Percentiles rank a stretch among this genome's conserved stretches.
Conservation (phyloP, 352 stramenopile genomes). For the Phytophthora pini region DNA sequence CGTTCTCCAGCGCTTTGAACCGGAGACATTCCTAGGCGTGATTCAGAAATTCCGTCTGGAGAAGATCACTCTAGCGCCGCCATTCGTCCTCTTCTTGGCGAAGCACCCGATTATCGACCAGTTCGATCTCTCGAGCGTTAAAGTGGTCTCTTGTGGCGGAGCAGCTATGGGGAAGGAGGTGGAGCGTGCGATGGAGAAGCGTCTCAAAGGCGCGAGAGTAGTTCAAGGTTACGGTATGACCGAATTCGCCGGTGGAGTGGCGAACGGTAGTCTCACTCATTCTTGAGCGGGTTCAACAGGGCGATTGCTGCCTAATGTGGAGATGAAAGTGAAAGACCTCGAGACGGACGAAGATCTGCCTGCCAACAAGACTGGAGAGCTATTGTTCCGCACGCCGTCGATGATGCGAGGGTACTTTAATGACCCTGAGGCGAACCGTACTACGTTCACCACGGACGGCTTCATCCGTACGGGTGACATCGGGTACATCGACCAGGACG, state of each 20-base stretch:
- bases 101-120: conserved; percentile 89
- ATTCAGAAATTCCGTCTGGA: conserved; percentile 65
- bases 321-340: conserved; percentile 54
- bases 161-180: conserved; percentile 84
- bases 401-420: conserved; percentile 94
- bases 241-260: conserved; percentile 65
- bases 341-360: conserved; percentile 49
- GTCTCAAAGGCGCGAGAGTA: conserved; percentile 53
- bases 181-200: conserved; percentile 61
- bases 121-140: conserved; percentile 82
- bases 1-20: conserved; percentile 91
- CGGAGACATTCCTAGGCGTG: conserved; percentile 83
- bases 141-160: conserved; percentile 76
- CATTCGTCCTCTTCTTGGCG: conserved; percentile 75
- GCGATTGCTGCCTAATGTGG: conserved; percentile 56
- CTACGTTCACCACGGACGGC: conserved; percentile 74
- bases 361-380: conserved; percentile 64
- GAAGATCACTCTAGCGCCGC: conserved; percentile 73
- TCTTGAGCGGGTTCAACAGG: conserved; percentile 26
- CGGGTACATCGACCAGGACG: conserved; percentile 92
- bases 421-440: conserved; percentile 82
- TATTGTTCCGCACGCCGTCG: conserved; percentile 88
- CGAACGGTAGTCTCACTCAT: conserved; percentile 56
- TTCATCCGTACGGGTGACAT: conserved; percentile 93
- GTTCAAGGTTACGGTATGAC: conserved; percentile 72